Evolutionary conservation across 495 filamentous ascomycete genomes (phyloP).

Genomic region (Aspergillus sclerotiicarbonarius): DNA sequence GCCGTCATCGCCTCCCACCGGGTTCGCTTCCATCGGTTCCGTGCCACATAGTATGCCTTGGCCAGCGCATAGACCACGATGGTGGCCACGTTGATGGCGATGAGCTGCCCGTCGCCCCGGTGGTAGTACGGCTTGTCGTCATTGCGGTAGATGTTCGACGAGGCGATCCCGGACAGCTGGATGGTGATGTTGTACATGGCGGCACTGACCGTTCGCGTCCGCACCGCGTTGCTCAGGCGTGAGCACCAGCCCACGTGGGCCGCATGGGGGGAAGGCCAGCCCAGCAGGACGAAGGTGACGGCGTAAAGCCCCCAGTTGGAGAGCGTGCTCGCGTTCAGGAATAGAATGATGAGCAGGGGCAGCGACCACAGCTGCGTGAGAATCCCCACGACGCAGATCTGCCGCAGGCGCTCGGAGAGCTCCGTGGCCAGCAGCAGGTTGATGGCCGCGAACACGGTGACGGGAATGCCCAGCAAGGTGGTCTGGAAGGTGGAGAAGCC

Average conservation of each 20-base stretch:
- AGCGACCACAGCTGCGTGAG: slow-evolving; percentile 27
- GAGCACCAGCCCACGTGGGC: slow-evolving; percentile 35
- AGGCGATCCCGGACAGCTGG: slow-evolving; percentile 50
- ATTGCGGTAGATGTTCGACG: slow-evolving; percentile 55
- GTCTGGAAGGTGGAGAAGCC: slow-evolving; percentile 62
- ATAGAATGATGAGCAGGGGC: slow-evolving; percentile 40
- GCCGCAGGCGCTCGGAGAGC: slow-evolving; percentile 44
- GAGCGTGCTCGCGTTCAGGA: slow-evolving; percentile 33
- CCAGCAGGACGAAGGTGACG: slow-evolving; percentile 55
- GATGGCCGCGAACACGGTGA: slow-evolving; percentile 45
- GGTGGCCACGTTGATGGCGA: slow-evolving; percentile 46
- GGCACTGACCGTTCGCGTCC: slow-evolving; percentile 51
- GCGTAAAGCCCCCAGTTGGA: slow-evolving; percentile 55
- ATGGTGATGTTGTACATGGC: slow-evolving; percentile 54
- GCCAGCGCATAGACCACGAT: slow-evolving; percentile 32
- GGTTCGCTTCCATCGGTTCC: slow-evolving; percentile 29
- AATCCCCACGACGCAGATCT: slow-evolving; percentile 46
- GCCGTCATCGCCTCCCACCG: slow-evolving; percentile 21
- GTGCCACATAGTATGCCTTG: slow-evolving; percentile 38
- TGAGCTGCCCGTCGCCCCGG: slow-evolving; percentile 48
- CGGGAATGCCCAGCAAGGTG: slow-evolving; percentile 53
- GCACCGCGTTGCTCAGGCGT: slow-evolving; percentile 53
- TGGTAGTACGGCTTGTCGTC: slow-evolving; percentile 55
- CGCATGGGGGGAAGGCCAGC: slow-evolving; percentile 45
- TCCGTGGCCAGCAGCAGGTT: slow-evolving; percentile 45